Base-by-base conservation (phyloP, 768 basidiomycete species). In the Trametes cinnabarina region DNA sequence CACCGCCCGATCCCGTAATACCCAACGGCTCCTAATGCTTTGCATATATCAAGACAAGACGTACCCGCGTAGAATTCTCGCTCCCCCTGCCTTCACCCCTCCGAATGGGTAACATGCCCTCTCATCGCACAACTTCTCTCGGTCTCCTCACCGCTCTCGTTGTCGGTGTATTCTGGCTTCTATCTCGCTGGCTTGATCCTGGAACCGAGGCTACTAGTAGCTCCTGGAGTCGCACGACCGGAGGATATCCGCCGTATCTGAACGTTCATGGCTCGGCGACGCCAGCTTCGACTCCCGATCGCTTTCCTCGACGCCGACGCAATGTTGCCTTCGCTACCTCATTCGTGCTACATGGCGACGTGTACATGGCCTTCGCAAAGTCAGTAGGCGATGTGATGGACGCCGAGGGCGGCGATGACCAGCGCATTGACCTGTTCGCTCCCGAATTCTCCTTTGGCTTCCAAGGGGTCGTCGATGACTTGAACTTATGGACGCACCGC, bases 301-400 rank as follows among this genome's bases (percentile, higher is more conserved):
- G 26, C 40, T 39, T 47, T 7, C 44, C 55, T 1, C 48, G 60
- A 30, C 56, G 46, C 19, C 46, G 72, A 30, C 65, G 65, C 25
- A 68, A 67, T 37, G 64, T 76, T 23, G 74, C 71, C 7, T 64
- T 76, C n/a, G 74, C 75, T 0, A 72, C 72, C 7, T 59, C 57
- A 0, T 77, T 75, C 40, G 65, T 65, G 2, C 66, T 66, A 48
- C 75, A 76, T 60, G 69, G 71, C 52, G 75, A 77, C 51, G 75
- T 76, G 7, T 75, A 73, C 57, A 71, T 76, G 68, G 61, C 70
- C 22, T 51, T 76, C 19, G 73, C 68, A 0, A 70, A 70, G 70
- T 72, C 73, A 4, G 41, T 76, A 19, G 62, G 70, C 48, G 66
- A 70, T 15, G 69, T 71, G 5, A 61, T 74, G 55, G 65, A 64